Base-by-base conservation (phyloP, 139 green algal genomes). In the Bryopsis sp. region DNA sequence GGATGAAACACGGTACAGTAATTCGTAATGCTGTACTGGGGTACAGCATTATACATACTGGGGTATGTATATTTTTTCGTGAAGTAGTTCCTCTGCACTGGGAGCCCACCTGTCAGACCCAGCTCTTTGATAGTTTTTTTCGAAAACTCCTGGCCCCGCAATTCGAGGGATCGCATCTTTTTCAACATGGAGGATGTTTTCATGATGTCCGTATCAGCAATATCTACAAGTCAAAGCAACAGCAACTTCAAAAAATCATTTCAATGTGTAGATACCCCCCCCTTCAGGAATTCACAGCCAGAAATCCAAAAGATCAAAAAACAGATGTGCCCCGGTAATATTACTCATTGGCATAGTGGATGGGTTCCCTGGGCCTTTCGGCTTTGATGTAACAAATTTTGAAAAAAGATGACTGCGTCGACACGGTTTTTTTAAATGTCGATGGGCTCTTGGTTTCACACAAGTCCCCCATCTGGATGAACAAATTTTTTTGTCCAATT, bases 41-140 rank as follows among this genome's bases (percentile, higher is more conserved):
- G n/a, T n/a, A n/a, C n/a, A n/a, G n/a, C n/a, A n/a, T n/a, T n/a
- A n/a, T n/a, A n/a, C n/a, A n/a, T n/a, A n/a, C n/a, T n/a, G n/a
- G n/a, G n/a, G n/a, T n/a, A n/a, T n/a, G n/a, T n/a, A n/a, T n/a
- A n/a, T n/a, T n/a, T n/a, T n/a, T n/a, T n/a, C n/a, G n/a, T n/a
- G n/a, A n/a, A n/a, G n/a, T n/a, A n/a, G n/a, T n/a, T n/a, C n/a
- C n/a, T n/a, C n/a, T n/a, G n/a, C n/a, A n/a, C n/a, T n/a, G n/a
- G n/a, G n/a, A n/a, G n/a, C n/a, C n/a, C n/a, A 63, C 54, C n/a
- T 63, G n/a, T 39, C 11, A 67, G 33, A 26, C 43, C 34, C 29
- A 39, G 35, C 29, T 46, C 59, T 47, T 67, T 67, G 11, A 67
- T 67, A 5, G 59, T 67, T 31, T 67, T 67, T 31, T 26, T 46